Conservation (phyloP, 768 basidiomycete genomes). For the Pleurotus djamor region DNA sequence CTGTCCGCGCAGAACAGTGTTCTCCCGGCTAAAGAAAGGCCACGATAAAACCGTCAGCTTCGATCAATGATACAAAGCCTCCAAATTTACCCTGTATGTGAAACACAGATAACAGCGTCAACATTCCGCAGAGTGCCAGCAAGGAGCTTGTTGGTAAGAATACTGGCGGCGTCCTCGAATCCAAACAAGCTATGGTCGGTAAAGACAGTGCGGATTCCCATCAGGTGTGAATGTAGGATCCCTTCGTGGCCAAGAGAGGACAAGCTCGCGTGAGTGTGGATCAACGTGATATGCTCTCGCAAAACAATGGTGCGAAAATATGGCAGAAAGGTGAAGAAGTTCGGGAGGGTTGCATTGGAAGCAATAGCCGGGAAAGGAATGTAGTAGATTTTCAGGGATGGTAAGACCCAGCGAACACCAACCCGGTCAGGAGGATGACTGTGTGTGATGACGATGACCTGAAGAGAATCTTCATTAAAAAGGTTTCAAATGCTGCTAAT, state of each 20-base stretch:
- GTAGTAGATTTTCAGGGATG: constrained; percentile 91
- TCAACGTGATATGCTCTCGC: constrained; percentile 80
- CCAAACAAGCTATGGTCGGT: constrained; percentile 98
- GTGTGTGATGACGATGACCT: constrained; percentile 97
- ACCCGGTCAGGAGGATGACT: constrained; percentile 83
- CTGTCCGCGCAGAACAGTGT: constrained; percentile 86
- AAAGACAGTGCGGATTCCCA: constrained; percentile 89
- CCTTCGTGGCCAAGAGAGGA: constrained; percentile 92
- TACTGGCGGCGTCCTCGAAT: constrained; percentile 95
- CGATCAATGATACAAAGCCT: neutral
- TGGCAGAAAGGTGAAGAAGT: constrained; percentile 90
- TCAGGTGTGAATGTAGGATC: constrained; percentile 82
- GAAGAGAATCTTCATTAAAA: constrained; percentile 2
- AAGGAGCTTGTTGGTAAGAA: constrained; percentile 94
- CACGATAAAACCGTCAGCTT: neutral
- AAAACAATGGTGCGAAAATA: constrained; percentile 88
- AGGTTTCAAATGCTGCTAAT: no score
- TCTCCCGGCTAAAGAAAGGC: constrained; percentile 73
- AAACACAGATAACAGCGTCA: constrained; percentile 94
- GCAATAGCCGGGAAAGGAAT: constrained; percentile 88
- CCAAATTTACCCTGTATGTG: constrained; percentile 82
- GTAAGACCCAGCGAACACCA: constrained; percentile 87
- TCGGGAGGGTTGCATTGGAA: constrained; percentile 90
- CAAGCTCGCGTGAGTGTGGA: constrained; percentile 91
- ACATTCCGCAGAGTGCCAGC: constrained; percentile 85